Evolutionary conservation across 139 green algal genomes (phyloP).

Genomic region (Chlamydomonas schloesseri): DNA sequence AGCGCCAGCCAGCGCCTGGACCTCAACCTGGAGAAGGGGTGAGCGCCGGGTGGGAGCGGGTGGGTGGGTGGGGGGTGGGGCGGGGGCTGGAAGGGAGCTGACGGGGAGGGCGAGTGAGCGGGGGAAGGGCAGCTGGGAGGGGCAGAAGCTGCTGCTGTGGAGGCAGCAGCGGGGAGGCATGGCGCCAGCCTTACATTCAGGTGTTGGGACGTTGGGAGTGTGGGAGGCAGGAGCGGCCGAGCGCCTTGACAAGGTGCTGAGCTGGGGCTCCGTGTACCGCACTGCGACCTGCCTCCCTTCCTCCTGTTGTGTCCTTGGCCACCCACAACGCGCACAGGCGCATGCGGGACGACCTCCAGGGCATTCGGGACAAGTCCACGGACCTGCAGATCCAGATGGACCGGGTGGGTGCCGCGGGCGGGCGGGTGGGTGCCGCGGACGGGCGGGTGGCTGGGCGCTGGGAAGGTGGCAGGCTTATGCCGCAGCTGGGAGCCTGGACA

Average conservation of each 20-base stretch:
- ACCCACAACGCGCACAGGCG: constrained; percentile 51
- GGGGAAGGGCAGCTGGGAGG: too few relatives aligned
- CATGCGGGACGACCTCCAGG: constrained; percentile 91
- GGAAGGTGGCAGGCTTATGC: neutral
- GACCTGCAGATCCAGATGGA: constrained; percentile 90
- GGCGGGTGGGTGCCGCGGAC: neutral
- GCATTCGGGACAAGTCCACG: constrained; percentile 85
- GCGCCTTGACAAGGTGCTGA: too few relatives aligned
- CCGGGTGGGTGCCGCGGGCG: constrained; percentile 48
- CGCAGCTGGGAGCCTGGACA: too few relatives aligned
- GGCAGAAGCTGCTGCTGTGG: too few relatives aligned
- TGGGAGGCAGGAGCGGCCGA: too few relatives aligned
- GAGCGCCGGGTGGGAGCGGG: constrained; percentile 15
- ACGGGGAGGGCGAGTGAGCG: too few relatives aligned
- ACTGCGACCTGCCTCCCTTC: too few relatives aligned
- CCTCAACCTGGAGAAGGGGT: constrained; percentile 96
- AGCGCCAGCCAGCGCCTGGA: constrained; percentile 92
- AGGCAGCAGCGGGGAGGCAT: too few relatives aligned
- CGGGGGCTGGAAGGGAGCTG: too few relatives aligned
- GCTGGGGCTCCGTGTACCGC: too few relatives aligned
- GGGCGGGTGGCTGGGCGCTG: neutral
- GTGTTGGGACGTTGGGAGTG: too few relatives aligned
- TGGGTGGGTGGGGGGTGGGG: neutral
- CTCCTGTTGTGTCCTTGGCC: neutral
- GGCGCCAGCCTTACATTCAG: too few relatives aligned